Percentiles rank a stretch among this genome's conserved stretches.
These are phyloP conservation scores for Spiromastix sp. DNA, from an alignment of 2,329 filamentous ascomycete genomes.

Conservation along the genomic window DNA sequence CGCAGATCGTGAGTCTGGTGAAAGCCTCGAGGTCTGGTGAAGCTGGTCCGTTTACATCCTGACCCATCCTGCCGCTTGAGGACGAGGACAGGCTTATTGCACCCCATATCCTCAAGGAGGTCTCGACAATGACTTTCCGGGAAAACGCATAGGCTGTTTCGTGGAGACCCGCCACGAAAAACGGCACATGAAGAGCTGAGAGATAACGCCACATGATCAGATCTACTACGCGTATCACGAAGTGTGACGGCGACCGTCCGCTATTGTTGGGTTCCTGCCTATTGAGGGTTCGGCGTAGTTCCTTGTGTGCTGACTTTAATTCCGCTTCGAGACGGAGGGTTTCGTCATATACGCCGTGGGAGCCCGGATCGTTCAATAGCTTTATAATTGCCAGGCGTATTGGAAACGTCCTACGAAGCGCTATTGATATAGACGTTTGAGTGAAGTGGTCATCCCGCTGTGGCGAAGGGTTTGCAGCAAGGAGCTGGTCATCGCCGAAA, in stretches of 20 bases:
- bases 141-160: constrained; percentile 37
- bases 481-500: constrained; percentile 26
- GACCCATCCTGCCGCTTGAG: background rate
- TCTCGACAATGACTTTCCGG: constrained; percentile 39
- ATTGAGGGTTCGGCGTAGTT: constrained; percentile 23
- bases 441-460: constrained; percentile 32
- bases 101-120: constrained; percentile 38
- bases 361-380: constrained; percentile 39
- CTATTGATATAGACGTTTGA: constrained; percentile 42
- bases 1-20: constrained; percentile 27
- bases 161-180: constrained; percentile 13
- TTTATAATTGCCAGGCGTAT: constrained; percentile 36
- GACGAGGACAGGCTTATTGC: constrained; percentile 23
- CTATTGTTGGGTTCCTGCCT: constrained; percentile 8
- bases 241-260: constrained; percentile 9
- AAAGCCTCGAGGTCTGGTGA: constrained; percentile 22
- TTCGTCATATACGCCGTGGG: constrained; percentile 36
- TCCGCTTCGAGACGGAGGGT: constrained; percentile 39
- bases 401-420: constrained; percentile 35
- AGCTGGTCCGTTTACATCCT: constrained; percentile 3
- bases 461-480: constrained; percentile 10
- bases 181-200: constrained; percentile 21
- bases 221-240: constrained; percentile 15
- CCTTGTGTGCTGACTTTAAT: constrained; percentile 35
- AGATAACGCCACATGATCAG: constrained; percentile 20